phyloP scores from a whole-genome alignment of 257 asterid species.

The Solanum chaucha region DNA sequence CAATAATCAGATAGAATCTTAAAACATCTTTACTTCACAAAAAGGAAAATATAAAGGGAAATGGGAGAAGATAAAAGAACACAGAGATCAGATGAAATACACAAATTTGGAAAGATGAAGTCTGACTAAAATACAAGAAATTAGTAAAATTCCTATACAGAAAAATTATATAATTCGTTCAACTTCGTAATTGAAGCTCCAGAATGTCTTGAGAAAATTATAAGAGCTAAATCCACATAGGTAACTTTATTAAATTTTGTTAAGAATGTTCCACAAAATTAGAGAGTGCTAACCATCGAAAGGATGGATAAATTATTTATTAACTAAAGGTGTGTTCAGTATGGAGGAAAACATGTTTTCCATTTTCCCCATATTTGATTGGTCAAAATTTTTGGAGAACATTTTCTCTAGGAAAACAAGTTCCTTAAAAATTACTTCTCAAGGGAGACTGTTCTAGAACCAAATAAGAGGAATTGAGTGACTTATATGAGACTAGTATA shows the following conservation, averaged over 20 bases:
- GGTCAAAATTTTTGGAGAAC: neutral
- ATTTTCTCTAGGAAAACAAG: neutral
- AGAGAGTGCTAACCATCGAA: neutral
- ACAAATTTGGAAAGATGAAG: neutral
- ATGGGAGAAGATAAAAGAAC: neutral
- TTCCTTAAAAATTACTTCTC: neutral
- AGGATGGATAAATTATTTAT: neutral
- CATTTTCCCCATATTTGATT: neutral
- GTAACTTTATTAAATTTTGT: neutral
- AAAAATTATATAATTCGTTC: neutral
- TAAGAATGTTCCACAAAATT: neutral
- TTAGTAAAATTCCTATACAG: neutral
- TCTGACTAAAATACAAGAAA: neutral
- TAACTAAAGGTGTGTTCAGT: neutral
- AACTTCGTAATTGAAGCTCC: neutral
- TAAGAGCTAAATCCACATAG: neutral
- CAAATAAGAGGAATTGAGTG: no score
- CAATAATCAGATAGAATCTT: neutral
- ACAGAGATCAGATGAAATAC: neutral
- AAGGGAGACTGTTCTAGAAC: neutral
- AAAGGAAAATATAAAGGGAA: neutral
- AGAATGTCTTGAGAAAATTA: neutral
- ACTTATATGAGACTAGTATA: neutral
- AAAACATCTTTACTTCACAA: neutral
- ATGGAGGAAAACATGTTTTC: neutral